A percentile compares a stretch with the other conserved stretches of the same genome.
phyloP scores from a whole-genome alignment of 345 rosid genomes.

The Rhodamnia argentea region DNA sequence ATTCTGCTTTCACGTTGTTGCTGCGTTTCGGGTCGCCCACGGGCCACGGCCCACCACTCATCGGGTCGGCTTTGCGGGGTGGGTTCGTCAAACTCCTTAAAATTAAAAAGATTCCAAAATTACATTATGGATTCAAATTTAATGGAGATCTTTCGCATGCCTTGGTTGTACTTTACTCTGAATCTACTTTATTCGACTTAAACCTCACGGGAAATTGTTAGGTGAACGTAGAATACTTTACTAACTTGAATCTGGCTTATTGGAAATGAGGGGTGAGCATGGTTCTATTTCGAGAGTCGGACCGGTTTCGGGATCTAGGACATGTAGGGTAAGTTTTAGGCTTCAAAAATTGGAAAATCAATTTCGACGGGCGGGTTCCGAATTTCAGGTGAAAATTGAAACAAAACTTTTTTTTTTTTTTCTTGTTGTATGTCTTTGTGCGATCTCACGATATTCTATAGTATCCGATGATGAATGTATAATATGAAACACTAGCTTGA shows the following conservation, averaged over 20 bases:
- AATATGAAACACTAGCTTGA: no score
- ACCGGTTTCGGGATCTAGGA: no score
- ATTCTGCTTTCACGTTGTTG: background rate
- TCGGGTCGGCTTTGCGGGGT: background rate
- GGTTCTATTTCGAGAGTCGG: no score
- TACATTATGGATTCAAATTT: background rate
- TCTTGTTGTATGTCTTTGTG: no score
- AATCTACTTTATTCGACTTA: background rate
- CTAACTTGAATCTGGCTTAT: background rate
- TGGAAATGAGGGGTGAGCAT: no score
- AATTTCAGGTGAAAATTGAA: no score
- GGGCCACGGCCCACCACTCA: background rate
- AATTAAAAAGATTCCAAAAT: background rate
- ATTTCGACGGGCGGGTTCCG: no score
- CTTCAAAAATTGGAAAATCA: no score
- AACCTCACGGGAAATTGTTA: background rate
- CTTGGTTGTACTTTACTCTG: background rate
- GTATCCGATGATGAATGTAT: no score
- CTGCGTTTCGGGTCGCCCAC: background rate
- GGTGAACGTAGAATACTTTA: rapidly evolving
- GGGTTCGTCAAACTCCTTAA: background rate
- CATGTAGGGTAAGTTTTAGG: no score
- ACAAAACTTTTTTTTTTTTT: no score
- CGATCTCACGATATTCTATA: no score
- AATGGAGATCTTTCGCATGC: background rate